Conservation (phyloP, 2,329 filamentous ascomycete genomes). For the Penicillium fuscoglaucum region DNA sequence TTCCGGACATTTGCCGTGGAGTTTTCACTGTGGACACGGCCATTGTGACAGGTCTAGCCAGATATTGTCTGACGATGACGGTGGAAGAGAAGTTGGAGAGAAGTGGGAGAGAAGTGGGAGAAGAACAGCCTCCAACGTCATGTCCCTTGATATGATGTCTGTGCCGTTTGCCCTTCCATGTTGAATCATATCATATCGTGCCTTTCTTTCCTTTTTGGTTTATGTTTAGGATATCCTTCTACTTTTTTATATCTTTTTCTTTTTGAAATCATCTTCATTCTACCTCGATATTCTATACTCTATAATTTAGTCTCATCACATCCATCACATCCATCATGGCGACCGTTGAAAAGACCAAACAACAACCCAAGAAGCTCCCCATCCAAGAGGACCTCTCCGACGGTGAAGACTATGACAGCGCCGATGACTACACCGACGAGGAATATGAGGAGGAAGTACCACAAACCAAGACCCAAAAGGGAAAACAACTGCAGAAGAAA, state of each 20-base stretch:
- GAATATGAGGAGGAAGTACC: slow-evolving; percentile 20
- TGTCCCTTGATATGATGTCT: slow-evolving; percentile 6
- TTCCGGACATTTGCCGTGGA: not conserved
- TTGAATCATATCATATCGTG: slow-evolving; percentile 15
- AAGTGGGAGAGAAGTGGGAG: slow-evolving; percentile 2
- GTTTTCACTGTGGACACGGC: slow-evolving; percentile 9
- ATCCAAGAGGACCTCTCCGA: slow-evolving; percentile 30
- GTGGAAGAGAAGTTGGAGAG: not conserved
- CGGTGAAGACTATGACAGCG: slow-evolving; percentile 33
- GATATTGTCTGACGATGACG: slow-evolving; percentile 13
- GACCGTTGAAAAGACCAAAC: slow-evolving; percentile 31
- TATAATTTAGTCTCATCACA: not conserved
- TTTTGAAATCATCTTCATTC: not conserved
- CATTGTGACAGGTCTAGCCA: not conserved
- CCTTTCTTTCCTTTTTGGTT: slow-evolving; percentile 10
- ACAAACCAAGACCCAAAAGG: slow-evolving; percentile 14
- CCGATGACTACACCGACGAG: slow-evolving; percentile 33
- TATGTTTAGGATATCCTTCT: slow-evolving; percentile 1
- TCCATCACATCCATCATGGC: slow-evolving; percentile 25
- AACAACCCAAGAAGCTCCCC: slow-evolving; percentile 27
- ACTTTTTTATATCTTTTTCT: not conserved
- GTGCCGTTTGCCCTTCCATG: not conserved
- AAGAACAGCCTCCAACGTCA: slow-evolving; percentile 29
- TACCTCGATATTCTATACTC: not conserved
- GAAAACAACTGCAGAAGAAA: slow-evolving; percentile 12